Conservation (phyloP, 2,329 filamentous ascomycete species). For the Sclerotinia subarctica region DNA sequence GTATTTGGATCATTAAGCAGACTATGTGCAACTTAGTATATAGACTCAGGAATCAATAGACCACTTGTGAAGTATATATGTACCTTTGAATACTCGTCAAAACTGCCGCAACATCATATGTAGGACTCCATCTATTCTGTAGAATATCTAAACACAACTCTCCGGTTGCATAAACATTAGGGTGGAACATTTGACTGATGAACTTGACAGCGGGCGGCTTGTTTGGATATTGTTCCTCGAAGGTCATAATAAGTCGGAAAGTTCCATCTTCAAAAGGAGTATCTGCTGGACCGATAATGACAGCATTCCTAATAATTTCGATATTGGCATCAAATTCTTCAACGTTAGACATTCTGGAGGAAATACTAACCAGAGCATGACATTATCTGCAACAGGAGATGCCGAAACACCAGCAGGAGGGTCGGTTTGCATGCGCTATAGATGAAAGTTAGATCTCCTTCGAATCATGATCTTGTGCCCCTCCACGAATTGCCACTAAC, state of each 20-base stretch:
- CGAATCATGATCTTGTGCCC: conserved; percentile 7
- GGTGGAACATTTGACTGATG: conserved; percentile 98
- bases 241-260: conserved; percentile 97
- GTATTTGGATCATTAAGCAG: conserved; percentile 97
- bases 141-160: conserved; percentile 96
- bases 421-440: conserved; percentile 96
- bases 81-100: conserved; percentile 97
- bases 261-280: conserved; percentile 98
- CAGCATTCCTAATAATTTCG: conserved; percentile 74
- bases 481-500: conserved; percentile 48
- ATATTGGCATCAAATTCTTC: conserved; percentile 15
- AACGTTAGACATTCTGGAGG: not conserved
- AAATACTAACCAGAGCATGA: conserved; percentile 79
- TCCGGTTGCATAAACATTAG: conserved; percentile 95
- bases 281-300: conserved; percentile 95
- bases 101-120: conserved; percentile 96
- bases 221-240: conserved; percentile 98
- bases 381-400: conserved; percentile 91
- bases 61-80: conserved; percentile 20
- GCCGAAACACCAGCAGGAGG: conserved; percentile 95
- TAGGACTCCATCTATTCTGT: conserved; percentile 97
- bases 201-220: conserved; percentile 98
- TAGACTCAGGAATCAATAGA: not conserved
- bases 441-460: conserved; percentile 26
- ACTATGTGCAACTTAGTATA: conserved; percentile 51